Evolutionary conservation across 192 early-diverging fungal genomes (phyloP).

Genomic region (Phlyctochytrium arcticum): DNA sequence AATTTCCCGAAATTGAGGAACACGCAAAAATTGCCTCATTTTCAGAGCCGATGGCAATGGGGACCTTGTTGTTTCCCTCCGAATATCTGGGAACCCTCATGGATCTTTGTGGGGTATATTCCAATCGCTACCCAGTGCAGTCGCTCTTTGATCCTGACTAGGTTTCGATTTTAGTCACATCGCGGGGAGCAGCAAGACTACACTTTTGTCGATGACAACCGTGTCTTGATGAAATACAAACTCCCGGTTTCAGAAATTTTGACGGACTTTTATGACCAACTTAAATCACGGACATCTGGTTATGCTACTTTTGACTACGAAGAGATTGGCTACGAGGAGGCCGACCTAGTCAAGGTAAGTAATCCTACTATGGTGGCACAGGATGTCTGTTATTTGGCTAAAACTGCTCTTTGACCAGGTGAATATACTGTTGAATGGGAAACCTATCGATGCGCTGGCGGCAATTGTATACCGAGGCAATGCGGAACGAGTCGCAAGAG

Average conservation of each 20-base stretch:
- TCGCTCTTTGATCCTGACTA: no score
- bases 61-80: constrained; percentile 84
- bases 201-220: constrained; percentile 75
- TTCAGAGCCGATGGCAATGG: constrained; percentile 88
- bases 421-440: constrained; percentile 85
- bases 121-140: no score
- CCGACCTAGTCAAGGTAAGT: constrained; percentile 74
- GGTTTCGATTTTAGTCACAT: constrained; percentile 43
- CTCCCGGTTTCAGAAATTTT: constrained; percentile 92
- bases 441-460: constrained; percentile 88
- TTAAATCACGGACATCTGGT: constrained; percentile 87
- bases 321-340: constrained; percentile 77
- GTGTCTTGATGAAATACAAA: constrained; percentile 71
- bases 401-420: no score
- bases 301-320: constrained; percentile 96
- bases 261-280: constrained; percentile 91
- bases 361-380: no score
- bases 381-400: no score
- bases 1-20: constrained; percentile 80
- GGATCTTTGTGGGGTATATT: constrained; percentile 52
- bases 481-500: constrained; percentile 67
- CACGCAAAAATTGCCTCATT: constrained; percentile 56
- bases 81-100: constrained; percentile 49
- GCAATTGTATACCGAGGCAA: constrained; percentile 77
- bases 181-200: constrained; percentile 85